A percentile compares a stretch with the other conserved stretches of the same genome.
phyloP scores from a whole-genome alignment of 2,329 filamentous ascomycete species.

The Cercospora sp. region DNA sequence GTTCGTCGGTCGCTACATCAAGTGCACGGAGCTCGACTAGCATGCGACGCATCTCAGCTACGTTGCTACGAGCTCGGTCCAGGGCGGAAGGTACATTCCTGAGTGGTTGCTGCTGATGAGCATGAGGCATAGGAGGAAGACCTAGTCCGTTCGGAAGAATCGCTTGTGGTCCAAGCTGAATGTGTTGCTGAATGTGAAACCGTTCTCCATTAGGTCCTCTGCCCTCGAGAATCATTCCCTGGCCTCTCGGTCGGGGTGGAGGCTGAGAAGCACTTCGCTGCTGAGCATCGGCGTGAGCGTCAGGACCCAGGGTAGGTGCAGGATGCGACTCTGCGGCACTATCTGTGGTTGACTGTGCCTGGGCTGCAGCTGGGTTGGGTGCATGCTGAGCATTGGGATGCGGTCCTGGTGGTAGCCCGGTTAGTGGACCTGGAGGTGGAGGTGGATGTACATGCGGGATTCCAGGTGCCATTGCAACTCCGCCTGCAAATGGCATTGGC shows the following conservation, averaged over 20 bases:
- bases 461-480: not conserved
- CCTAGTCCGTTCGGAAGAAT: not conserved
- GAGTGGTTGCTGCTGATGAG: slow-evolving; percentile 9
- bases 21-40: slow-evolving; percentile 31
- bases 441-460: not conserved
- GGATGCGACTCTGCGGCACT: slow-evolving; percentile 7
- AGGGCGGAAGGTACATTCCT: slow-evolving; percentile 30
- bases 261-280: slow-evolving; percentile 18
- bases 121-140: slow-evolving; percentile 7
- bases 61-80: slow-evolving; percentile 35
- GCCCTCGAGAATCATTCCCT: slow-evolving; percentile 34
- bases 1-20: slow-evolving; percentile 26
- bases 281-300: not conserved
- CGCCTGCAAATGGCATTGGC: slow-evolving; percentile 15
- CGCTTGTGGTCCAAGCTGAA: slow-evolving; percentile 11
- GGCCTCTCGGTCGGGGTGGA: slow-evolving; percentile 16
- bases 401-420: not conserved
- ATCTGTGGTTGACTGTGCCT: not conserved
- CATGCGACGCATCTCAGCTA: slow-evolving; percentile 36
- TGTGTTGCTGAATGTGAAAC: slow-evolving; percentile 36
- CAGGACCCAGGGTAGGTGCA: not conserved
- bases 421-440: not conserved
- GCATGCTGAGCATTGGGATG: not conserved
- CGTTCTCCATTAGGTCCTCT: slow-evolving; percentile 34
- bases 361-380: not conserved